Conservation (phyloP, 75 land plant genomes). For the Picea glauca region DNA sequence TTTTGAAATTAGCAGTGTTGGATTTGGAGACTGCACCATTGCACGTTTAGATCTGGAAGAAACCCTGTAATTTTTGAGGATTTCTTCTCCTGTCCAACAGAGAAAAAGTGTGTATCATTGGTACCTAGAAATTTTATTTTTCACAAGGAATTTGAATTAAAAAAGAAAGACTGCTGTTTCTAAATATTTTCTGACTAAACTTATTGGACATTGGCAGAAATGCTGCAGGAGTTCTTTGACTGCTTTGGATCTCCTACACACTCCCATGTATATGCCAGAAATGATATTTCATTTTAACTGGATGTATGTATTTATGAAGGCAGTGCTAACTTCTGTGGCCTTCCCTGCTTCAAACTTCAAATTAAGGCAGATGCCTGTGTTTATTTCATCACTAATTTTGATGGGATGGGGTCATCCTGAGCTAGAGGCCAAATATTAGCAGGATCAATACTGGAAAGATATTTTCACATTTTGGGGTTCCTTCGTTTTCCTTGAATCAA, state of each 20-base stretch:
- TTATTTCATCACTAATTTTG: background rate
- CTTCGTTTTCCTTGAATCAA: background rate
- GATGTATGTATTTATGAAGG: background rate
- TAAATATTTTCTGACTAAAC: no score
- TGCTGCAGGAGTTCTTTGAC: no score
- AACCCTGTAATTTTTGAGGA: background rate
- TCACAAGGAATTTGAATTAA: no score
- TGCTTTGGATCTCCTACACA: background rate
- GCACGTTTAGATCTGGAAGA: background rate
- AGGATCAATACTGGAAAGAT: background rate
- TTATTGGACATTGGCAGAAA: no score
- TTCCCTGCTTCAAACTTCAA: background rate
- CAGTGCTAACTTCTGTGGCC: background rate
- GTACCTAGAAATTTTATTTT: no score
- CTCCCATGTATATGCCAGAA: background rate
- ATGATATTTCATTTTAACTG: background rate
- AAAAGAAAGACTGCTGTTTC: no score
- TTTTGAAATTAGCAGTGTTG: background rate
- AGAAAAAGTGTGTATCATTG: background rate
- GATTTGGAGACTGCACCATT: background rate
- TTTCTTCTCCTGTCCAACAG: background rate
- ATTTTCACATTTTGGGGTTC: background rate
- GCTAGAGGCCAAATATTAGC: background rate
- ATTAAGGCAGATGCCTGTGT: background rate
- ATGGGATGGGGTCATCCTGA: background rate